Base-by-base conservation (phyloP, 1,284 basidiomycete genomes). In the Ustanciosporium gigantosporum region DNA sequence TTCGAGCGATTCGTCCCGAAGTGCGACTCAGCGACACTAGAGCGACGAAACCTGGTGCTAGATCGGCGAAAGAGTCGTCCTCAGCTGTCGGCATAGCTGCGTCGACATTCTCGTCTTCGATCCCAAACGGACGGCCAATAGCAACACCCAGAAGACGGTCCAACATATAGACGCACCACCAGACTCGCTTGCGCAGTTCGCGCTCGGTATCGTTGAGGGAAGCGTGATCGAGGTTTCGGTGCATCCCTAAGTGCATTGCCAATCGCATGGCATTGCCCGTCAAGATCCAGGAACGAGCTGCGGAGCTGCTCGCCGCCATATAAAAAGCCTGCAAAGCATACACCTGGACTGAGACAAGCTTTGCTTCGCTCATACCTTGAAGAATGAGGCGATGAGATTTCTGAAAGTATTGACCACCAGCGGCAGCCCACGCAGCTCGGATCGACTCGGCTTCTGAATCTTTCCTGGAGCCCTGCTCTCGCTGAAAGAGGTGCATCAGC, bases 101-200 rank as follows among this genome's bases (percentile, higher is more conserved):
- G 21, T 56, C 41, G 14, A 50, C 29, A 16, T 41, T 25, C 3
- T 31, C 46, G 25, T 56, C 52, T 21, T 38, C 40, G 25, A 56
- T 41, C 5, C 39, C 34, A 7, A 31, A 29, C 1, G 52, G 52
- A 14, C 52, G 21, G 4, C 46, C 46, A 14, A 49, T 25, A 19
- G 34, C 13, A 15, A 43, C 27, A 5, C 36, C 25, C 4, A 56
- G 34, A 11, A 44, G 13, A 8, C 41, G 31, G 24, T 56, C 52
- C 7, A 43, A n/a, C 5, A 49, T 25, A 36, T 56, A 56, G 40
- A 56, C 21, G 25, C 31, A 44, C 40, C 38, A 49, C 31, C 34
- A 49, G 3, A 40, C 31, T n/a, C 48, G 24, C 22, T 25, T 29
- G 2, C 52, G 37, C 24, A 32, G 13, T 36, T 43, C 40, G 5